Percentiles rank a stretch among this genome's conserved stretches.
These are phyloP conservation scores for Micromonas commoda DNA, from an alignment of 139 green algal genomes.

Conservation along the genomic window DNA sequence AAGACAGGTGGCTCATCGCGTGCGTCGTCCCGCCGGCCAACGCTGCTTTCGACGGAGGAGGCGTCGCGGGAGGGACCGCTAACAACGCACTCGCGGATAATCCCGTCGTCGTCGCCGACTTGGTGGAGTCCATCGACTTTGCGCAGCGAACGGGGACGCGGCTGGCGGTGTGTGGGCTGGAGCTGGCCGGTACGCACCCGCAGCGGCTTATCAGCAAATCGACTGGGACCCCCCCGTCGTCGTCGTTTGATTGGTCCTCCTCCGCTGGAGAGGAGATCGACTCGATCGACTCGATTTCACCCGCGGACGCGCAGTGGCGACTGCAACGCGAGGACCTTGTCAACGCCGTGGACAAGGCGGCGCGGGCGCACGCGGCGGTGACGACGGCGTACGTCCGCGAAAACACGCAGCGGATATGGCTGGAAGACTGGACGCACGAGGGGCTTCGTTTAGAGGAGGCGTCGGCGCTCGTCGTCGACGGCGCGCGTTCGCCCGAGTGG, in stretches of 20 bases:
- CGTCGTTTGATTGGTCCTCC: too few species aligned
- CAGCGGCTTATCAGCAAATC: too few species aligned
- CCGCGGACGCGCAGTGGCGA: background rate
- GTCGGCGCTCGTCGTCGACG: background rate
- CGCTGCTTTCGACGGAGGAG: too few species aligned
- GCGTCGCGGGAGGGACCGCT: too few species aligned
- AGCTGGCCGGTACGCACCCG: constrained; percentile 2
- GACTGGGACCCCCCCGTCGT: too few species aligned
- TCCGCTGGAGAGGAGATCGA: background rate
- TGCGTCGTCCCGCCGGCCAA: too few species aligned
- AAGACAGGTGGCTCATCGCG: too few species aligned
- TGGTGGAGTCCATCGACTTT: too few species aligned
- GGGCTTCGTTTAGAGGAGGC: background rate
- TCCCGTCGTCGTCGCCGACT: too few species aligned
- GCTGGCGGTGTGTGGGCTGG: background rate
- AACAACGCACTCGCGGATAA: too few species aligned
- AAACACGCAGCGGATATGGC: background rate
- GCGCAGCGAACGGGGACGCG: background rate
- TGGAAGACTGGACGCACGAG: constrained; percentile 10
- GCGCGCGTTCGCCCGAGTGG: background rate
- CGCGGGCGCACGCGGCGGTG: background rate
- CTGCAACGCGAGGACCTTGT: background rate
- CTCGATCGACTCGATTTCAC: background rate
- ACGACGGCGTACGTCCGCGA: background rate
- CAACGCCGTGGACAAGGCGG: background rate